Base-by-base conservation (phyloP, 768 basidiomycete genomes). In the Boletellus ananiceps region DNA sequence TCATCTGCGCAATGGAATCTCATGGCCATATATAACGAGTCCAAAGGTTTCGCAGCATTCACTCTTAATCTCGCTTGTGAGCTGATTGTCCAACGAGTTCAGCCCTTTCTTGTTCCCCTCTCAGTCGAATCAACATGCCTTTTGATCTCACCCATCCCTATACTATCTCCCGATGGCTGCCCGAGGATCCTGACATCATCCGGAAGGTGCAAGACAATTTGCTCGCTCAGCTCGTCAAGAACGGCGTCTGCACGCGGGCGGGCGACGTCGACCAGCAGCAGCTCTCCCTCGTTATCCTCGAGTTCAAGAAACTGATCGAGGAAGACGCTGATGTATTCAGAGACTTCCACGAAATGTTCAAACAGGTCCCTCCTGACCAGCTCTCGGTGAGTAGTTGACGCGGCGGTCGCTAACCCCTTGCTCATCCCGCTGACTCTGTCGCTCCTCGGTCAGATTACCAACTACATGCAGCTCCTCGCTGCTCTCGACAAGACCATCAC, bases 381-480 rank as follows among this genome's bases (percentile, higher is more conserved):
- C 37, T 25, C 32, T 29, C 18, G 31, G 56, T 62, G 34, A 51
- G 61, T 44, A 16, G 5, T 8, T 35, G 7, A 7, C n/a, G 11
- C 11, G 7, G 2, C 8, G 14, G 19, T 43, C 6, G 11, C 37
- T 6, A 11, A 39, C 21, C 11, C n/a, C 11, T 3, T 21, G 6
- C 46, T 45, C 23, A 36, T 6, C 31, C 12, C 23, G 8, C 18
- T 42, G 34, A 33, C 18, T 34, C n/a, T 37, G 9, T 21, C 32
- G 4, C 21, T n/a, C 34, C 32, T 7, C 16, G 19, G 12, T 12
- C 27, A 49, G 52, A 39, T 58, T 33, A 38, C 13, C 9, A 45
- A 47, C 34, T 56, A 56, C 19, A 25, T 35, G 35, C 43, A 57
- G 6, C 43, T 53, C 32, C 74, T 80, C 65, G 52, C 52, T 6